phyloP scores from a whole-genome alignment of 192 early-diverging fungal species.

The Coemansia aciculifera region DNA sequence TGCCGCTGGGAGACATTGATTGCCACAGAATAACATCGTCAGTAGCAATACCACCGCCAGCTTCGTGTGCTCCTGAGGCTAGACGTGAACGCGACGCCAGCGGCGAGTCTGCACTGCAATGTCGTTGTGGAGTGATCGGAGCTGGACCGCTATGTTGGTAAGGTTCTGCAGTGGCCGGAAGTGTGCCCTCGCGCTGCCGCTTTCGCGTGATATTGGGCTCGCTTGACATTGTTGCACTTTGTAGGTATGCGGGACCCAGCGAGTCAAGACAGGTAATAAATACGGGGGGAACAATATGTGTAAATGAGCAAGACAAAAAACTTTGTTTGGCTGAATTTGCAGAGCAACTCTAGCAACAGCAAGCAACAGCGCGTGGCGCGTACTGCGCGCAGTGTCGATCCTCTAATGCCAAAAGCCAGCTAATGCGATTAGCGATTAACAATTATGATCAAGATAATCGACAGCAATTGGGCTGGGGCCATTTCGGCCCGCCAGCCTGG shows the following conservation, averaged over 20 bases:
- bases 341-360: background rate
- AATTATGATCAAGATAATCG: background rate
- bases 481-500: background rate
- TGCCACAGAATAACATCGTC: constrained; percentile 46
- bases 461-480: background rate
- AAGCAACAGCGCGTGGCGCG: background rate
- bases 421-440: background rate
- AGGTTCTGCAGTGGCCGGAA: background rate
- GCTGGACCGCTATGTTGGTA: background rate
- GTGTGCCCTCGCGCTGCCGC: constrained; percentile 16
- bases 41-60: background rate
- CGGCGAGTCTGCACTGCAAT: constrained; percentile 36
- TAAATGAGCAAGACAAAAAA: background rate
- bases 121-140: constrained; percentile 19
- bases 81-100: constrained; percentile 11
- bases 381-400: background rate
- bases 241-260: background rate
- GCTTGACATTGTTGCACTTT: background rate
- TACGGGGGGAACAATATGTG: background rate
- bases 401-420: background rate
- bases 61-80: background rate
- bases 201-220: constrained; percentile 20
- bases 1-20: constrained; percentile 48
- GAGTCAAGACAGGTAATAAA: background rate
- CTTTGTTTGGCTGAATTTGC: background rate